phyloP scores from a whole-genome alignment of 1,284 basidiomycete species.

The Paramarasmius palmivorus region DNA sequence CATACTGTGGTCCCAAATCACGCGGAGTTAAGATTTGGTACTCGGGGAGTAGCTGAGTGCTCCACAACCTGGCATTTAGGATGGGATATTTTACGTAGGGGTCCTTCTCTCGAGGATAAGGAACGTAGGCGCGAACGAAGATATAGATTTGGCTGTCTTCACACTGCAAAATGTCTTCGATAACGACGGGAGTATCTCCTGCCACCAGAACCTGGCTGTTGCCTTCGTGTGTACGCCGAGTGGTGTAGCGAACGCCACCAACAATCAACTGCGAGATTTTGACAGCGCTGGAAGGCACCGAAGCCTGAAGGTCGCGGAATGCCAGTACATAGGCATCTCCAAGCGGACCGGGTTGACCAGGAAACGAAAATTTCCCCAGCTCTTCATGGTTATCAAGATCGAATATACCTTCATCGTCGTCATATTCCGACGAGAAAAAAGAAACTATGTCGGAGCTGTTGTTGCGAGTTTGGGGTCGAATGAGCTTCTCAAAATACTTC shows the following conservation, averaged over 20 bases:
- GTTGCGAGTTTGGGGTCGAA: no score
- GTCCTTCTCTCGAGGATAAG: not conserved
- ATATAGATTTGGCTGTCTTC: not conserved
- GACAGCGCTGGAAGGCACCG: not conserved
- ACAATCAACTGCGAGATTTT: not conserved
- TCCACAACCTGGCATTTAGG: not conserved
- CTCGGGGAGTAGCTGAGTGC: not conserved
- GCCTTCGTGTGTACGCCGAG: not conserved
- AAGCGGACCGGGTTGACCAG: no score
- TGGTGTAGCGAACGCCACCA: not conserved
- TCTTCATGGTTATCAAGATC: no score
- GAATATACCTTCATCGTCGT: no score
- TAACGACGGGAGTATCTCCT: not conserved
- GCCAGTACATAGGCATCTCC: no score
- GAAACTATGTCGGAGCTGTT: no score
- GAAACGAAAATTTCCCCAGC: no score
- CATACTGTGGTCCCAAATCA: not conserved
- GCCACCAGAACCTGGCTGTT: not conserved
- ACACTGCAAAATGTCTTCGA: not conserved
- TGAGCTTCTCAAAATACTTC: no score
- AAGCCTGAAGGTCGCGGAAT: no score
- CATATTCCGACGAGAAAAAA: no score
- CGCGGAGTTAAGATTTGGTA: not conserved
- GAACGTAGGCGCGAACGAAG: not conserved
- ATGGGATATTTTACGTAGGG: not conserved